Evolutionary conservation across 2,329 filamentous ascomycete genomes (phyloP).

Genomic region (Epichloe scottii): DNA sequence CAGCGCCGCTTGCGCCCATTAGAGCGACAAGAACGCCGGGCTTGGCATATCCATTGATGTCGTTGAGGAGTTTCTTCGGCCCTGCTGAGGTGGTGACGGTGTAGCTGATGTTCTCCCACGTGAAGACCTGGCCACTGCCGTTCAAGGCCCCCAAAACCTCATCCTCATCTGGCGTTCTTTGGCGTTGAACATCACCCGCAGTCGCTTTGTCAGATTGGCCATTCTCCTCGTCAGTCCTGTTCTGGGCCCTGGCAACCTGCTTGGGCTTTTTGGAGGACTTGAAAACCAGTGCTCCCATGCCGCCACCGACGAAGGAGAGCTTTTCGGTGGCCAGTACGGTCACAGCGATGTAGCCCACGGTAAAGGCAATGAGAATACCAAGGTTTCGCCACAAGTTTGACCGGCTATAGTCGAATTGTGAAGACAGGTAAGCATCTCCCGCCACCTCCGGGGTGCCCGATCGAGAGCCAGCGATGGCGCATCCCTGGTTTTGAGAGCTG

Average conservation of each 20-base stretch:
- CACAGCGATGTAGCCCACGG: conserved; percentile 58
- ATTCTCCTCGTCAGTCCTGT: conserved; percentile 12
- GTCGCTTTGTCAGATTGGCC: neutral
- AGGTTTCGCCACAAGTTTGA: conserved; percentile 58
- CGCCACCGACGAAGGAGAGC: conserved; percentile 47
- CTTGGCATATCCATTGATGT: conserved; percentile 6
- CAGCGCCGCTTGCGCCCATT: conserved; percentile 6
- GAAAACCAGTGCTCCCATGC: conserved; percentile 59
- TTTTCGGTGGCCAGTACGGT: conserved; percentile 56
- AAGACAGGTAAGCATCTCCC: conserved; percentile 43
- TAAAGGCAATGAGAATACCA: conserved; percentile 60
- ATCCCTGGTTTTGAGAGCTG: conserved; percentile 33
- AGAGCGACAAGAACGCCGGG: conserved; percentile 6
- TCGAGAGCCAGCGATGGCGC: conserved; percentile 33
- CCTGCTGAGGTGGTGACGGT: conserved; percentile 40
- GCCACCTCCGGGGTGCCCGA: conserved; percentile 29
- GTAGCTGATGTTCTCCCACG: conserved; percentile 57
- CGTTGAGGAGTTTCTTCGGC: conserved; percentile 15
- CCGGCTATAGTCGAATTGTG: conserved; percentile 38
- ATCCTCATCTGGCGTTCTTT: conserved; percentile 18
- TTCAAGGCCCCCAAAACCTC: conserved; percentile 30
- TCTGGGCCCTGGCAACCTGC: neutral
- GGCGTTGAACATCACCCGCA: neutral
- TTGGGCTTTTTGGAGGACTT: conserved; percentile 29
- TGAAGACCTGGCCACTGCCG: conserved; percentile 52